phyloP scores from a whole-genome alignment of 768 basidiomycete genomes.

The Leccinum boreale region DNA sequence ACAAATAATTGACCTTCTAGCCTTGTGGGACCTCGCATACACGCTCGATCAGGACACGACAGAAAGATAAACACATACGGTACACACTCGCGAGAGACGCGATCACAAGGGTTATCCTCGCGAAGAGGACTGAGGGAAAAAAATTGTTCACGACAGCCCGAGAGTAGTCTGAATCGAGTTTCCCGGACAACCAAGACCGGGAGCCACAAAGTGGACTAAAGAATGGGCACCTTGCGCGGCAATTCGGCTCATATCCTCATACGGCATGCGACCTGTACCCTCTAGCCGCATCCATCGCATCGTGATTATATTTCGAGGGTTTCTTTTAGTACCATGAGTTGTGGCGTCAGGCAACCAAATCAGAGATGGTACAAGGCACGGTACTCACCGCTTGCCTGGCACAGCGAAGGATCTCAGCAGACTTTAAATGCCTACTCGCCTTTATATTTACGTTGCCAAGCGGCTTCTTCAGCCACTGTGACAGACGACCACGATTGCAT shows the following conservation, averaged over 20 bases:
- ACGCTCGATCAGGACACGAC: not conserved
- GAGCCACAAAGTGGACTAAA: slow-evolving; percentile 32
- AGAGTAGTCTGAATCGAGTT: slow-evolving; percentile 39
- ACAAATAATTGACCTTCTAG: not conserved
- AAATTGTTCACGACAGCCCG: slow-evolving; percentile 17
- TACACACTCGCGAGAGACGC: not conserved
- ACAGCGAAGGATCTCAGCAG: not conserved
- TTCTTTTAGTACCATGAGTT: not conserved
- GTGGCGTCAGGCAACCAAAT: not conserved
- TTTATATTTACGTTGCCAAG: not conserved
- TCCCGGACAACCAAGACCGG: slow-evolving; percentile 5
- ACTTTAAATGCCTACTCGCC: not conserved
- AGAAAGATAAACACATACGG: not conserved
- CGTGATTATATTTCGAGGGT: not conserved
- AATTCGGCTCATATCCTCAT: slow-evolving; percentile 15
- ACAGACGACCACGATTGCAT: slow-evolving; percentile 3
- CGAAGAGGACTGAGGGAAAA: slow-evolving; percentile 6
- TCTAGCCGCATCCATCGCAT: not conserved
- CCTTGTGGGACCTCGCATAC: not conserved
- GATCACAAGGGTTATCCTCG: slow-evolving; percentile 7
- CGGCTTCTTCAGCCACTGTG: not conserved
- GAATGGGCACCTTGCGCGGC: slow-evolving; percentile 5
- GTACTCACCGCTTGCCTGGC: not conserved
- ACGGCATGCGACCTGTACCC: not conserved
- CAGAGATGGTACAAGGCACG: not conserved